Evolutionary conservation across 176 grass and related monocot genomes (phyloP), one percentile per base, ranked within the genome.

Genomic region (Thalia dealbata): DNA sequence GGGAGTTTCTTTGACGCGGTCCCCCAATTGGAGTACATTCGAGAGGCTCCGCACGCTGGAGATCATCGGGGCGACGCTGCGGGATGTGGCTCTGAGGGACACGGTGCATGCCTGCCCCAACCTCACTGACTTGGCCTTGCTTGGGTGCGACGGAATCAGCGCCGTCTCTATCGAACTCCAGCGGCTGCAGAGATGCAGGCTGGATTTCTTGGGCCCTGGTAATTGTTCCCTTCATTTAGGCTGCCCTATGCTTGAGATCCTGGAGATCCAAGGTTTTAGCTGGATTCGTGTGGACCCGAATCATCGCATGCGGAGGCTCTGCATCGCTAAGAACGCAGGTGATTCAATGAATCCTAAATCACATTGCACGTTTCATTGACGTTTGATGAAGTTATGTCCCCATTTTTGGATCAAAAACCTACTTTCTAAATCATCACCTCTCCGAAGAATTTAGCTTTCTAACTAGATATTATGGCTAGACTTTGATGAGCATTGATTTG

Each of bases 291-390:
- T 99, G 43, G 73, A 80, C 12, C 82, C 78, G 0, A 85, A 85
- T 14, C 87, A 93, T 74, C 71, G 63, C 64, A 74, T 93, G 1
- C 84, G 75, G 28, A 84, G 67, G 35, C 85, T 93, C 80, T 86
- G 80, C 61, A 99, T 99, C 43, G 85, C 85, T 45, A 93, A 99
- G 72, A 93, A 82, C 82, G 76, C 79, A 28, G 95, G 95, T 97
- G 45, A 43, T 69, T 27, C 6, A 52, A 46, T 42, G 4, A 68
- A 44, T 23, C 9, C 16, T 22, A 38, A 63, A 14, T 3, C 25
- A 63, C 14, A 38, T 66, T n/a, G 1, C 19, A n/a, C 22, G 14
- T 13, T 44, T 13, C 9, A 21, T 32, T 10, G 2, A 22, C 44
- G 35, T 12, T 23, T 68, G 19, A 43, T 68, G 32, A 11, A 22